These are phyloP conservation scores for Fusarium verrucosum DNA, from an alignment of 2,329 filamentous ascomycete genomes.

Conservation along the genomic window DNA sequence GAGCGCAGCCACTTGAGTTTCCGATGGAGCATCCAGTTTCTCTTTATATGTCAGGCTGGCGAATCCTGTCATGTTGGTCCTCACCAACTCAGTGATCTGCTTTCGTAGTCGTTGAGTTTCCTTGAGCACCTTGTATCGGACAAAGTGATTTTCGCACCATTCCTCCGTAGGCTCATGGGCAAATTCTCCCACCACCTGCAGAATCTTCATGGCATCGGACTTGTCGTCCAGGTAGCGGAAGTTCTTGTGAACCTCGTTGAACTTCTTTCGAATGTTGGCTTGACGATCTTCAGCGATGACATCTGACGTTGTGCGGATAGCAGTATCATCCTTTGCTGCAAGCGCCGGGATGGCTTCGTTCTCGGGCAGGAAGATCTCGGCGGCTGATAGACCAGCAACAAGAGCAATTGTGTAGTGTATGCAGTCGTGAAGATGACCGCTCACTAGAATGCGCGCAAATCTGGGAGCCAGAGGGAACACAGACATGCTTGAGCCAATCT, in stretches of 20 bases:
- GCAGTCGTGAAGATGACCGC: slow-evolving; percentile 84
- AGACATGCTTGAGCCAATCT: slow-evolving; percentile 82
- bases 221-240: slow-evolving; percentile 84
- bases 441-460: slow-evolving; percentile 89
- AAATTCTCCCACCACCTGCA: slow-evolving; percentile 89
- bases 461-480: slow-evolving; percentile 90
- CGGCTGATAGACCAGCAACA: slow-evolving; percentile 87
- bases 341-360: slow-evolving; percentile 74
- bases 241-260: slow-evolving; percentile 77
- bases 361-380: slow-evolving; percentile 87
- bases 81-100: slow-evolving; percentile 84
- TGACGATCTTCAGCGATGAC: slow-evolving; percentile 76
- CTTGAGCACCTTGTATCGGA: slow-evolving; percentile 85
- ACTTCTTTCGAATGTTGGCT: slow-evolving; percentile 68
- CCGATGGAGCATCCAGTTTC: slow-evolving; percentile 65
- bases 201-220: slow-evolving; percentile 88
- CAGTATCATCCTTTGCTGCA: slow-evolving; percentile 56
- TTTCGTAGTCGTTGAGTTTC: slow-evolving; percentile 84
- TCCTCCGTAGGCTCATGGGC: slow-evolving; percentile 74
- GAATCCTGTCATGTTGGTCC: slow-evolving; percentile 75
- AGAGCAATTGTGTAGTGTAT: slow-evolving; percentile 87
- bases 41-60: slow-evolving; percentile 65
- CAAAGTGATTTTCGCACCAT: slow-evolving; percentile 86
- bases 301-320: slow-evolving; percentile 71
- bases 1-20: slow-evolving; percentile 78